Evolutionary conservation across 768 basidiomycete species (phyloP).

Genomic region (Suillus variegatus): DNA sequence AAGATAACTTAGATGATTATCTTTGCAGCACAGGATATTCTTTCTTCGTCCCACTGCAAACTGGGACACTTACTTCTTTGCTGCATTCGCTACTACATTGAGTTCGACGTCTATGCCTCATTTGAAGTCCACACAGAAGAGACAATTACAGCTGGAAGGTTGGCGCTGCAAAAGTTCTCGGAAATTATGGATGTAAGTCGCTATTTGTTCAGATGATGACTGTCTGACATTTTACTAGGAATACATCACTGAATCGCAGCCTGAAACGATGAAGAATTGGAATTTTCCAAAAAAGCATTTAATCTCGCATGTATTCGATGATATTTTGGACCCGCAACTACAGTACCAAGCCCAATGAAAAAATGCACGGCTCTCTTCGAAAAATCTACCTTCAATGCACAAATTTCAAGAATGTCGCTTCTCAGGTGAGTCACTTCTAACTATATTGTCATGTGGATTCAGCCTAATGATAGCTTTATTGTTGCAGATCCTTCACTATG

Average conservation of each 20-base stretch:
- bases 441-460: background rate
- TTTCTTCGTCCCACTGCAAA: constrained; percentile 12
- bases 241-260: background rate
- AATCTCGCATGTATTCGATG: constrained; percentile 31
- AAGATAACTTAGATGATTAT: constrained; percentile 23
- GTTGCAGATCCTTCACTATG: constrained; percentile 6
- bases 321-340: constrained; percentile 33
- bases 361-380: constrained; percentile 24
- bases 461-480: background rate
- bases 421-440: constrained; percentile 32
- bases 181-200: constrained; percentile 22
- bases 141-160: constrained; percentile 24
- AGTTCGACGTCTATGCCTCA: constrained; percentile 31
- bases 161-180: constrained; percentile 21
- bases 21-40: constrained; percentile 27
- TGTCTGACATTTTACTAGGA: background rate
- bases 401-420: constrained; percentile 36
- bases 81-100: constrained; percentile 31
- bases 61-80: constrained; percentile 29
- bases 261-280: constrained; percentile 23
- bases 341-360: constrained; percentile 35
- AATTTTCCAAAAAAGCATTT: constrained; percentile 36
- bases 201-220: background rate
- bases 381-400: constrained; percentile 28
- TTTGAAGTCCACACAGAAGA: constrained; percentile 34